Evolutionary conservation across 768 basidiomycete species (phyloP).

Genomic region (Amanita fuliginea): DNA sequence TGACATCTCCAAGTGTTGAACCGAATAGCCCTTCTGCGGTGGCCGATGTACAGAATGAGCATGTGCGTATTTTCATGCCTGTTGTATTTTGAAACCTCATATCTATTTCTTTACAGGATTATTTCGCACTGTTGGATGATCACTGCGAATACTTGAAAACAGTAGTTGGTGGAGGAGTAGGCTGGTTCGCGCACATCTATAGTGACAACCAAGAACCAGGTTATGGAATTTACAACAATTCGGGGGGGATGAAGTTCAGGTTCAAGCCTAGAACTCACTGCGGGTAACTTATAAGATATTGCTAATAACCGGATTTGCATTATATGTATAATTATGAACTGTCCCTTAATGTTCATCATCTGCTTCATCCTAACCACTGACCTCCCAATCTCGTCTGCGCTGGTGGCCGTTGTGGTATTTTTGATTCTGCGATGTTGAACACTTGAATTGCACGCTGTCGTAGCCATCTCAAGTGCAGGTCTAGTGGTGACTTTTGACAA

Average conservation of each 20-base stretch:
- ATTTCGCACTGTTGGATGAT: conserved; percentile 40
- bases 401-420: conserved; percentile 65
- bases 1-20: conserved; percentile 38
- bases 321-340: neutral
- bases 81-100: neutral
- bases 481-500: conserved; percentile 3
- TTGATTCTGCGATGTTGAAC: conserved; percentile 67
- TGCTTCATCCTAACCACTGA: conserved; percentile 60
- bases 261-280: conserved; percentile 43
- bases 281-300: neutral
- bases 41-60: conserved; percentile 36
- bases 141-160: conserved; percentile 42
- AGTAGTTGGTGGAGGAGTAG: conserved; percentile 39
- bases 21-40: conserved; percentile 42
- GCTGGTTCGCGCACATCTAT: conserved; percentile 63
- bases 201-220: conserved; percentile 42
- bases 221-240: conserved; percentile 41
- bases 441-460: conserved; percentile 75
- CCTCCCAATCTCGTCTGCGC: conserved; percentile 44
- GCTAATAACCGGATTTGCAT: conserved; percentile 11
- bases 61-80: conserved; percentile 18
- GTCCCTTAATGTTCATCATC: no score
- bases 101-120: conserved; percentile 17
- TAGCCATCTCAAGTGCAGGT: neutral
- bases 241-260: conserved; percentile 33